Conservation (phyloP, 2,329 filamentous ascomycete species). For the Aspergillus glaucus region DNA sequence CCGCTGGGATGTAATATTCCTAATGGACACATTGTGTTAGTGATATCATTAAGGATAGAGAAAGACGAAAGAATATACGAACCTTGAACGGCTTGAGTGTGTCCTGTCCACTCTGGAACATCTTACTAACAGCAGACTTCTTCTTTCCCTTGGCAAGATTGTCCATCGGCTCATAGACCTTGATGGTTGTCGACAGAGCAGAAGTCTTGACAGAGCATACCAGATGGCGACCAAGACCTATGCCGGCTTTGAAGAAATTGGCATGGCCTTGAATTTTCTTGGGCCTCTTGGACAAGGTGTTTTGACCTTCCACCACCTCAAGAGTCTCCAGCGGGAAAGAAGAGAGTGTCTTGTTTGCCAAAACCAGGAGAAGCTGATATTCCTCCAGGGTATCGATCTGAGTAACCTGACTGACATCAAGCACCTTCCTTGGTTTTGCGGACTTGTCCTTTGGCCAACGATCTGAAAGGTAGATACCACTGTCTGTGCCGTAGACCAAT, state of each 20-base stretch:
- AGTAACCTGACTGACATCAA: slow-evolving; percentile 81
- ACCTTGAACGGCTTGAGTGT: slow-evolving; percentile 90
- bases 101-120: slow-evolving; percentile 90
- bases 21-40: slow-evolving; percentile 26
- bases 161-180: slow-evolving; percentile 98
- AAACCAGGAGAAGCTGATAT: slow-evolving; percentile 81
- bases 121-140: slow-evolving; percentile 89
- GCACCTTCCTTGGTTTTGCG: slow-evolving; percentile 68
- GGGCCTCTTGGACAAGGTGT: slow-evolving; percentile 71
- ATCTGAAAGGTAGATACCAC: slow-evolving; percentile 86
- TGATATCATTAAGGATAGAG: slow-evolving; percentile 1
- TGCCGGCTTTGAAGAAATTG: slow-evolving; percentile 97
- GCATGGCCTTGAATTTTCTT: slow-evolving; percentile 97
- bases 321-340: slow-evolving; percentile 84
- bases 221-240: slow-evolving; percentile 86
- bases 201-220: slow-evolving; percentile 96
- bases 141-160: slow-evolving; percentile 89
- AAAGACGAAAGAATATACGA: slow-evolving; percentile 12
- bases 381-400: slow-evolving; percentile 96
- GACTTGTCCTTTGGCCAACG: slow-evolving; percentile 76
- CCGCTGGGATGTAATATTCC: slow-evolving; percentile 97
- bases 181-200: slow-evolving; percentile 89
- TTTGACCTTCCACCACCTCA: slow-evolving; percentile 69
- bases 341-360: slow-evolving; percentile 86
- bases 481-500: slow-evolving; percentile 88